Evolutionary conservation across 75 land plant species (phyloP), one percentile per base, ranked within the genome.

Genomic region (Larix kaempferi): DNA sequence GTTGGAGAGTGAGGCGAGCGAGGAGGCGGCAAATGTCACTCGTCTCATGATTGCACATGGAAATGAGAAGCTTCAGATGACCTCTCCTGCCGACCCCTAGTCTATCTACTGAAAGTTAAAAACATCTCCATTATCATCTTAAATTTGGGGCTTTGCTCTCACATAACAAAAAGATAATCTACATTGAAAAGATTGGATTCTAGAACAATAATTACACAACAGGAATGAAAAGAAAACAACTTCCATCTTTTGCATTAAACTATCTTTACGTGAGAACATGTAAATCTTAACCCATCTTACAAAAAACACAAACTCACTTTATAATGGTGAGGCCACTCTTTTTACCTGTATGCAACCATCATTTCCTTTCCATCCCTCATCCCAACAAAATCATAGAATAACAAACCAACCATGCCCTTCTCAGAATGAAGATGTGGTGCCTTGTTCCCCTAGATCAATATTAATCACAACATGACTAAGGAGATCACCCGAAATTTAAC

Each of bases 341-440:
- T 94, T 80, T 90, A 78, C 59, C 95, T 86, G 78, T 94, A 97
- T 44, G 88, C 89, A 49, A 90, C 91, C 94, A 94, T 92, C 82
- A 82, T 78, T 39, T 78, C 93, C 79, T 96, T 96, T 82, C 94
- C 99, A 72, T 88, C 89, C 57, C 94, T 89, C 59, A 91, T 96
- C 37, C 91, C 97, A 60, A 96, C 99, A 83, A 94, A 94, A 84
- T 96, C 99, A 89, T 97, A 96, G 66, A 94, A 94, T 12, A 97
- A 96, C 44, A 96, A 76, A 37, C 95, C 99, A 6, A 96, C 98
- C 99, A 96, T 94, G 5, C 98, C 98, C 78, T 96, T 91, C 88
- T 96, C 99, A 85, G 92, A 97, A 44, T 98, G 80, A 78, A 97
- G 82, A 82, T 97, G 98, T 63, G 94, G 90, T 56, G 98, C 99